These are phyloP conservation scores for Thelonectria discophora DNA, from an alignment of 2,329 filamentous ascomycete genomes.

Conservation along the genomic window DNA sequence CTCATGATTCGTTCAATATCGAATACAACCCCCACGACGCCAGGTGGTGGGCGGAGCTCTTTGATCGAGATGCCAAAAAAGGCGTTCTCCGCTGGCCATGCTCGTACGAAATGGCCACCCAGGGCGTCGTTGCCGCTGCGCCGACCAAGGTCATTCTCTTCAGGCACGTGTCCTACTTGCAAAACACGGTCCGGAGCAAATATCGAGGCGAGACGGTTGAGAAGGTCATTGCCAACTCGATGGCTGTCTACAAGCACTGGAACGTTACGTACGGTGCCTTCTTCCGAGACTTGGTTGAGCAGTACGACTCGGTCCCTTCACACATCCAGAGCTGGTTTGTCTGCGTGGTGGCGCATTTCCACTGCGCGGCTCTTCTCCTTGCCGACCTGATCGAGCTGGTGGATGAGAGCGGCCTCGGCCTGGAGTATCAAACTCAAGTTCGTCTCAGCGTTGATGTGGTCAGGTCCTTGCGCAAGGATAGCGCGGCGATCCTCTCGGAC, in stretches of 20 bases:
- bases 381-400: constrained; percentile 63
- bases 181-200: constrained; percentile 57
- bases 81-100: constrained; percentile 60
- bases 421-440: constrained; percentile 37
- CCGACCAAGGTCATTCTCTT: constrained; percentile 68
- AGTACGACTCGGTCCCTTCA: constrained; percentile 59
- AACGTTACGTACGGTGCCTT: constrained; percentile 60
- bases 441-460: constrained; percentile 48
- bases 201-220: constrained; percentile 54
- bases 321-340: constrained; percentile 69
- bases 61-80: constrained; percentile 44
- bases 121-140: constrained; percentile 60
- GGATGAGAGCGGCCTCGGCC: constrained; percentile 50
- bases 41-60: constrained; percentile 47
- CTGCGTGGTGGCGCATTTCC: constrained; percentile 65
- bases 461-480: constrained; percentile 52
- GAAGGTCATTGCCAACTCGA: constrained; percentile 55
- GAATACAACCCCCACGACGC: constrained; percentile 40
- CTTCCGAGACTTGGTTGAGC: constrained; percentile 59
- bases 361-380: constrained; percentile 63
- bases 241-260: constrained; percentile 65
- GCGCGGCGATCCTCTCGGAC: constrained; percentile 57
- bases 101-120: constrained; percentile 59
- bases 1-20: constrained; percentile 31
- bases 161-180: constrained; percentile 63